Base-by-base conservation (phyloP, 169 alveolate species). In the Plasmodium blacklocki region DNA sequence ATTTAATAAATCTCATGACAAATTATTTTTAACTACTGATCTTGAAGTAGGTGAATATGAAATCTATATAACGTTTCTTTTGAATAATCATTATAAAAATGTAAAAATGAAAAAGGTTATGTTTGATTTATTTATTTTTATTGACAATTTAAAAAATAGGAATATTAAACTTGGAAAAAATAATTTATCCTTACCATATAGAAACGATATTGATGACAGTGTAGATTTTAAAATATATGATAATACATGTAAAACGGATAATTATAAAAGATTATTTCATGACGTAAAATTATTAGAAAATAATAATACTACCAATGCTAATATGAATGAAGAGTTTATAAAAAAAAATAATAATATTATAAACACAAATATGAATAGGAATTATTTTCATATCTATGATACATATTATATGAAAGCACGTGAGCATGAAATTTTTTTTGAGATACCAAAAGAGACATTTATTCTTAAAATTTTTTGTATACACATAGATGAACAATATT, bases 381-480 rank as follows among this genome's bases (percentile, higher is more conserved):
- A 66, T 11, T 50, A 66, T 78, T 78, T 78, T 52, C 76, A 64
- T 12, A 52, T 47, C 11, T 78, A 49, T 45, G 89, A 70, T 32
- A 78, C 64, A 66, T 78, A 64, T 52, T 64, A 49, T 45, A 54
- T 78, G 19, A 63, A 66, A 9, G 18, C 18, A 7, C 26, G 12
- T n/a, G 29, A 12, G 21, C 78, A 78, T 9, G 89, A 66, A 66
- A 71, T 78, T 14, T 78, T 66, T 59, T 78, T 78, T 78, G 54
- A 75, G 8, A 64, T 78, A 8, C 78, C 75, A 8, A 18, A 19
- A 19, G 71, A 29, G 15, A 0, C 43, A 2, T 78, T 49, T 47
- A 19, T 78, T 64, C 67, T 78, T 26, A 78, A 78, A 29, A 67
- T 78, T 50, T 78, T 64, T 52, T 63, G 23, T 15, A 19, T 54